Evolutionary conservation across 495 filamentous ascomycete genomes (phyloP).

Genomic region (Trichocladium antarcticum): DNA sequence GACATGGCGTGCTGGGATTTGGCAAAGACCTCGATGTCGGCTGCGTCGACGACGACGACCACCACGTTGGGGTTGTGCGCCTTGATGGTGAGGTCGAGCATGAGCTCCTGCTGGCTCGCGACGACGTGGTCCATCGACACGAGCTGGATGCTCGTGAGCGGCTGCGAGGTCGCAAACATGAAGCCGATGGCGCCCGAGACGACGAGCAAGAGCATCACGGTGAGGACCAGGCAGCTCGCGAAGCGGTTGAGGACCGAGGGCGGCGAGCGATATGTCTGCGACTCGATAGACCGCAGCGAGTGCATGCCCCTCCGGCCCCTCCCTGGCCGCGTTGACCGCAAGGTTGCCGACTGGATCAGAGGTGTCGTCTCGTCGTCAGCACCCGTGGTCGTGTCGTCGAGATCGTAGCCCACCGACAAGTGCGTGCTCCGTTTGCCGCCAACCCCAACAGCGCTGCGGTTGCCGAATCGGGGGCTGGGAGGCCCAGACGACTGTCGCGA

Average conservation of each 20-base stretch:
- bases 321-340: constrained; percentile 47
- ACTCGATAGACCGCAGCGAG: constrained; percentile 61
- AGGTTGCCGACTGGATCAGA: constrained; percentile 43
- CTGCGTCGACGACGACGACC: constrained; percentile 66
- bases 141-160: constrained; percentile 64
- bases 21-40: constrained; percentile 87
- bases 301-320: constrained; percentile 48
- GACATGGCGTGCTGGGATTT: constrained; percentile 76
- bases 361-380: constrained; percentile 89
- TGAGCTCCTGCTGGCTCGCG: constrained; percentile 87
- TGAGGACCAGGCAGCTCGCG: constrained; percentile 67
- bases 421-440: constrained; percentile 19
- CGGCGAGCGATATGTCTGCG: constrained; percentile 51
- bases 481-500: constrained; percentile 55
- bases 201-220: constrained; percentile 61
- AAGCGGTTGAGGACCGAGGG: constrained; percentile 58
- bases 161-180: constrained; percentile 81
- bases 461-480: constrained; percentile 36
- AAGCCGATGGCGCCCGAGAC: constrained; percentile 75
- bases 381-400: constrained; percentile 45
- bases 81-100: constrained; percentile 81
- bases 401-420: constrained; percentile 39
- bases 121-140: constrained; percentile 76
- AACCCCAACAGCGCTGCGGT: constrained; percentile 14
- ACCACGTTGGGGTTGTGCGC: constrained; percentile 90